Evolutionary conservation across 2,329 filamentous ascomycete genomes (phyloP), one percentile per base, ranked within the genome.

Genomic region (Grosmannia huntii): DNA sequence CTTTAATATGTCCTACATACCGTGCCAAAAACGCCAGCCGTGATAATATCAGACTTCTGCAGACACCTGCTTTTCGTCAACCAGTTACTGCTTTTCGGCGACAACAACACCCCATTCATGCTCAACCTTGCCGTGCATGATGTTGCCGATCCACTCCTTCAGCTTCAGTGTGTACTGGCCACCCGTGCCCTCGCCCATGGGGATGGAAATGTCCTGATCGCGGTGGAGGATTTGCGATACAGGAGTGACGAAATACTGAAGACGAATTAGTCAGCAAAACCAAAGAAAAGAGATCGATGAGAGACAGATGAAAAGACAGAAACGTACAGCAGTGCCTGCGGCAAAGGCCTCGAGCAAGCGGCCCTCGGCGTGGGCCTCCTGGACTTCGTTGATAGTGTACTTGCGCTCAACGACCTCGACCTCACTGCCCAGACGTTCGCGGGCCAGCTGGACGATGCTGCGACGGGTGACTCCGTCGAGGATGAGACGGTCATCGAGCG

Each of bases 381-480:
- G 68, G 19, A 96, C 71, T 71, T 96, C 90, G 33, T 79, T 74
- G 68, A 96, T 95, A 25, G 83, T 90, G 72, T 92, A 94, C 63
- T 84, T 83, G 63, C 86, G 78, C 82, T 96, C 91, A 0, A 92
- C 84, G 46, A 95, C 78, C 64, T 91, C 86, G 2, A 85, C 57
- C 62, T 83, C 75, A 38, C 71, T 75, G 1, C 71, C 69, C 12
- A 95, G 72, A 9, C 85, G 77, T 69, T 84, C 77, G 27, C 81
- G 76, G 0, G 82, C 85, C 23, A 95, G 76, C 64, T 92, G 84
- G 41, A 96, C 70, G 23, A 91, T 83, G 65, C 87, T 91, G 57
- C 87, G 79, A 56, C 91, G 79, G n/a, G 90, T 96, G 12, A 96
- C 85, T 62, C 91, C 91, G 62, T 92, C 87, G 3, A 96, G 78